Conservation (phyloP, 257 asterid genomes). For the Petrea volubilis region DNA sequence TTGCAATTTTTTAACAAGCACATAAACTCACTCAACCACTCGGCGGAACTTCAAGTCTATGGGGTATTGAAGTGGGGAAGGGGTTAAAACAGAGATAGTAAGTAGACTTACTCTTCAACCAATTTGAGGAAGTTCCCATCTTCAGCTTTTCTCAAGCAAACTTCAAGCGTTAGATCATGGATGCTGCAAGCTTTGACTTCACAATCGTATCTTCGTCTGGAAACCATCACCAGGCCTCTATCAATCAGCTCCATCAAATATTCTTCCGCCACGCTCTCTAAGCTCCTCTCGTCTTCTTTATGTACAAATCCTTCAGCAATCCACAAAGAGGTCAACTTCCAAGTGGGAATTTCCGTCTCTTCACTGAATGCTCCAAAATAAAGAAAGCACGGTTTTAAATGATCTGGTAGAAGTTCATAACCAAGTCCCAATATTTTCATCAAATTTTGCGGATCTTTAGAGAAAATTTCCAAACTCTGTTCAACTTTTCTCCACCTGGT, state of each 20-base stretch:
- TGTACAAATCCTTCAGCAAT: constrained; percentile 19
- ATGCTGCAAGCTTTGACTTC: neutral
- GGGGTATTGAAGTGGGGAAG: no score
- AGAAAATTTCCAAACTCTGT: neutral
- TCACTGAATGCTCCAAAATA: constrained; percentile 17
- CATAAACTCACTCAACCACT: no score
- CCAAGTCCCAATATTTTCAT: constrained; percentile 3
- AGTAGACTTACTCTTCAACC: neutral
- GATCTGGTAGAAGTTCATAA: neutral
- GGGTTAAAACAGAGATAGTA: neutral
- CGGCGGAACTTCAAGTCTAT: no score
- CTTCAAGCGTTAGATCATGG: constrained; percentile 21
- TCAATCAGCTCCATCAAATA: no score
- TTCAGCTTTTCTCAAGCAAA: neutral
- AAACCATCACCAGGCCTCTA: constrained; percentile 6
- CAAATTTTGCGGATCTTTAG: neutral
- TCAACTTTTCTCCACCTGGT: neutral
- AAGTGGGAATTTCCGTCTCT: neutral
- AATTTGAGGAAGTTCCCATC: neutral
- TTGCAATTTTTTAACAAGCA: no score
- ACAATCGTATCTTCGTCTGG: neutral
- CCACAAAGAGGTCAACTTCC: constrained; percentile 5
- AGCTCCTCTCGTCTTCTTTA: neutral
- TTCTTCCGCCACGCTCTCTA: neutral
- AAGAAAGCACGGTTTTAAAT: neutral